Evolutionary conservation across 108 stramenopile species (phyloP), one percentile per base, ranked within the genome.

Genomic region (Cyclotella cryptica): DNA sequence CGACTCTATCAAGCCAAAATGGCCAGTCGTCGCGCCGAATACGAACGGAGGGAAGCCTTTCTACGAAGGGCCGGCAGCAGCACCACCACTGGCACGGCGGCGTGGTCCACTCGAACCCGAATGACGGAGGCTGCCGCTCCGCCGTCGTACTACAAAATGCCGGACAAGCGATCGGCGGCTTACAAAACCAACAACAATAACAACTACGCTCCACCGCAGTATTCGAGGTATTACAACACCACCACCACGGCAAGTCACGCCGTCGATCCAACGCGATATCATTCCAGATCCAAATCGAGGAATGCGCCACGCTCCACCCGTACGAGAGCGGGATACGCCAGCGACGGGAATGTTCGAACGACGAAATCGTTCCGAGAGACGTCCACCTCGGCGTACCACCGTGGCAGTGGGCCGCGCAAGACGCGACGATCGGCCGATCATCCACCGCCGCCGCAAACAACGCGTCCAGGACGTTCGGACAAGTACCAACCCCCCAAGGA

Each of bases 11-110:
- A 47, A 66, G 65, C 78, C 39, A 79, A 72, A 58, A 62, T 79
- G 66, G 78, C 78, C 29, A 60, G 57, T 21, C 51, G 55, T 21
- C 53, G 78, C 22, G 78, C 78, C 27, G 78, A 72, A 29, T 72
- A 79, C 43, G 78, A 79, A 52, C 51, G 78, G 24, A 57, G 78
- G 26, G 78, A 79, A 66, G 78, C 78, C 40, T 79, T 66, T 42
- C 40, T 79, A 46, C 24, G 78, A 39, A 57, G 71, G 43, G 64
- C 44, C 15, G 47, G 61, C 35, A 18, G 62, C 41, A 28, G 57
- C 61, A 41, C 18, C 9, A 11, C 15, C 14, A 54, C 53, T 12
- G 45, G 29, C 43, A 19, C 13, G 35, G 51, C n/a, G 41, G 21
- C 39, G 53, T 54, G 53, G 26, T 45, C 45, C 44, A 45, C 44